Conservation (phyloP, 2,329 filamentous ascomycete genomes). For the Ophiostoma novo-ulmi region DNA sequence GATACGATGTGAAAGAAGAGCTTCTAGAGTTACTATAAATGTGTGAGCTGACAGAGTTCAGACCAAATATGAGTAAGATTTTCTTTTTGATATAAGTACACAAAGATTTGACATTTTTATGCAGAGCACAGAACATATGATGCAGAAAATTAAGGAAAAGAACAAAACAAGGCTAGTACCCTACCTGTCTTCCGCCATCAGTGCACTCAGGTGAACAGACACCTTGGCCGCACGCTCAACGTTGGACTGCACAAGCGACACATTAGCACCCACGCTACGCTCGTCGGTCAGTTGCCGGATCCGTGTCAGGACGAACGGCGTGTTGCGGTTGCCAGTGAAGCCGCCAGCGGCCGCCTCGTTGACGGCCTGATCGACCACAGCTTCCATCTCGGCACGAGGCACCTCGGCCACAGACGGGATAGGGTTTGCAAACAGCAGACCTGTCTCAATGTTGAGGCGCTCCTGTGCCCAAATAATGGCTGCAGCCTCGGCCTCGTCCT, state of each 20-base stretch:
- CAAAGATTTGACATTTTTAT: not conserved
- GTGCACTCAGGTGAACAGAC: conserved; percentile 43
- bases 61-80: not conserved
- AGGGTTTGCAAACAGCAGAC: conserved; percentile 83
- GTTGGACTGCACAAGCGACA: conserved; percentile 53
- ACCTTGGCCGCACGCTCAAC: conserved; percentile 52
- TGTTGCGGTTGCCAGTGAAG: conserved; percentile 69
- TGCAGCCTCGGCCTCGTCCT: conserved; percentile 75
- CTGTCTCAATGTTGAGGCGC: conserved; percentile 65
- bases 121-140: not conserved
- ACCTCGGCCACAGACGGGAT: conserved; percentile 68
- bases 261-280: conserved; percentile 69
- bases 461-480: conserved; percentile 81
- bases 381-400: conserved; percentile 64
- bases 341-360: conserved; percentile 59
- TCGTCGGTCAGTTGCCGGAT: conserved; percentile 73
- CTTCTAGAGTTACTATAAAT: conserved; percentile 7
- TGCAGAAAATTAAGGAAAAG: not conserved
- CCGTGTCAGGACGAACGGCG: conserved; percentile 73
- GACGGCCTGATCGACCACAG: conserved; percentile 63
- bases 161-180: not conserved
- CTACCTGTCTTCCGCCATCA: conserved; percentile 19
- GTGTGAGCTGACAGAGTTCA: not conserved
- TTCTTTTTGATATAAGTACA: conserved; percentile 10
- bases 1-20: conserved; percentile 19